A percentile compares a stretch with the other conserved stretches of the same genome.
These are phyloP conservation scores for Zygnema circumcarinatum DNA, from an alignment of 139 green algal species.

Conservation along the genomic window DNA sequence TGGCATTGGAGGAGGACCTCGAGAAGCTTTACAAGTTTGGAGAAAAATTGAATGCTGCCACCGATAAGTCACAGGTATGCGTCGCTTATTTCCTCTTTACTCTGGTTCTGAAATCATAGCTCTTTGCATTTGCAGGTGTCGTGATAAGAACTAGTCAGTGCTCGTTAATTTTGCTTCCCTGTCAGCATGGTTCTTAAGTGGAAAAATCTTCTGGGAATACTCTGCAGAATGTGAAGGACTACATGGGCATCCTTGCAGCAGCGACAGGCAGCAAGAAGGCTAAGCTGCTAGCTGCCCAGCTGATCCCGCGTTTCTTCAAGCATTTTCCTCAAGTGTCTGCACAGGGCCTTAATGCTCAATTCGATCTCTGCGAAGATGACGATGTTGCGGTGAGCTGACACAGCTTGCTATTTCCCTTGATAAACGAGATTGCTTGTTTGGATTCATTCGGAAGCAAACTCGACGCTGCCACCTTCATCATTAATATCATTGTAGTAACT, in stretches of 20 bases:
- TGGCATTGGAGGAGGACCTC: not conserved
- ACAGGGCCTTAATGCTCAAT: conserved; percentile 58
- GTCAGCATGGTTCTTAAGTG: no score
- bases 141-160: no score
- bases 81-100: no score
- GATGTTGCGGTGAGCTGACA: conserved; percentile 46
- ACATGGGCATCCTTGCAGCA: conserved; percentile 48
- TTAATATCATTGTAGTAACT: no score
- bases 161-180: no score
- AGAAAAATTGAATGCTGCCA: conserved; percentile 17
- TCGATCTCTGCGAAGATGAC: conserved; percentile 64
- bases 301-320: conserved; percentile 60
- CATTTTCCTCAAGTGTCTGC: conserved; percentile 48
- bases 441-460: no score
- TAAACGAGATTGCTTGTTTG: no score
- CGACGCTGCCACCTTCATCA: no score
- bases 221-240: conserved; percentile 62
- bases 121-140: no score
- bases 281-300: conserved; percentile 60
- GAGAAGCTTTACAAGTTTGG: conserved; percentile 10
- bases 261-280: conserved; percentile 58
- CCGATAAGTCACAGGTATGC: conserved; percentile 2
- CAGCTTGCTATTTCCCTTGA: no score
- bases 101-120: no score
- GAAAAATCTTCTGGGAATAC: no score